phyloP scores from a whole-genome alignment of 148 eudicot species.

The Camellia sinensis region DNA sequence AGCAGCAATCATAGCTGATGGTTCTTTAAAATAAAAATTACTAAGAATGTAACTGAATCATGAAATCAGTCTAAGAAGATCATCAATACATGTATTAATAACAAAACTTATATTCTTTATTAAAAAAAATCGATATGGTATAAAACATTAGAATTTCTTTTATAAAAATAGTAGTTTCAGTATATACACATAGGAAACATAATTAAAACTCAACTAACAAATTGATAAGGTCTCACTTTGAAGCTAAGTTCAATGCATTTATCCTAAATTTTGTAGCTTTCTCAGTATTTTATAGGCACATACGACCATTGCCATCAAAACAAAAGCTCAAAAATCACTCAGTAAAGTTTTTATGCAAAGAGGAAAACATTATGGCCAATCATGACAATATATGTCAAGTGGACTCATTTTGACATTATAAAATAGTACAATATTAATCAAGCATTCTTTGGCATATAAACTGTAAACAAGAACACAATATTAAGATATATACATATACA shows the following conservation, averaged over 20 bases:
- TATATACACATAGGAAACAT: not conserved
- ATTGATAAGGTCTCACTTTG: not conserved
- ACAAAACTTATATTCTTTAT: not conserved
- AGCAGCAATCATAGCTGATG: not conserved
- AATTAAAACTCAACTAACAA: not conserved
- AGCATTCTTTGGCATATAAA: no score
- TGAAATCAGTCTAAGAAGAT: not conserved
- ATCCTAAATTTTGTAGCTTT: not conserved
- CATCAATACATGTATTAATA: not conserved
- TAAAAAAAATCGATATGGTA: not conserved
- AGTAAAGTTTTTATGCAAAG: not conserved
- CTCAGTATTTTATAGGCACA: no score
- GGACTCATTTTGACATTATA: no score
- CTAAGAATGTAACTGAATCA: not conserved
- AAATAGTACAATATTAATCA: no score
- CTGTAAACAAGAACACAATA: not conserved
- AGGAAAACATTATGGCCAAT: not conserved
- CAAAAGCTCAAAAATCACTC: not conserved
- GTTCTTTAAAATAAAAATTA: not conserved
- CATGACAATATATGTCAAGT: no score
- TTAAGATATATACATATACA: not conserved
- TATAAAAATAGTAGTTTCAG: not conserved
- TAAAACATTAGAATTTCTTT: not conserved
- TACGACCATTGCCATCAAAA: no score
- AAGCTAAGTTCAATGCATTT: not conserved